phyloP scores from a whole-genome alignment of 345 rosid genomes.

The Salix purpurea region DNA sequence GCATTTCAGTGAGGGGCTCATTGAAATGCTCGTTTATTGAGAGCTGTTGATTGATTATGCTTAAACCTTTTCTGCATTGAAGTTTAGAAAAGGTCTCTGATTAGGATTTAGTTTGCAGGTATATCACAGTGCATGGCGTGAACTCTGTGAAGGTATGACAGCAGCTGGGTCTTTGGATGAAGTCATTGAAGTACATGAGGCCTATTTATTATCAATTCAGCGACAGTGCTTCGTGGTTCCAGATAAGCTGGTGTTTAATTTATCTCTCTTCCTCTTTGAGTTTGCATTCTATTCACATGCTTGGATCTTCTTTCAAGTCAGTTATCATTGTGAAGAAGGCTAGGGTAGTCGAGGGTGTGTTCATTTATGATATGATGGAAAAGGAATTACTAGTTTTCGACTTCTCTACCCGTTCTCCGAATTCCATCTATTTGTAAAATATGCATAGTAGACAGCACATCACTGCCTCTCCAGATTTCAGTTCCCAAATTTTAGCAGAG shows the following conservation, averaged over 20 bases:
- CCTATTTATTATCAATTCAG: conserved; percentile 85
- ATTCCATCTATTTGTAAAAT: too few species aligned
- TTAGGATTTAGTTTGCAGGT: conserved; percentile 52
- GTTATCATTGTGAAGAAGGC: conserved; percentile 7
- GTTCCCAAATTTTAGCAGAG: too few species aligned
- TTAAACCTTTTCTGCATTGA: not conserved
- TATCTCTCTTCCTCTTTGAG: conserved; percentile 9
- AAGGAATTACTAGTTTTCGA: too few species aligned
- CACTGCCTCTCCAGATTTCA: too few species aligned
- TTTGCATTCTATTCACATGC: not conserved
- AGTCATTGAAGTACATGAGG: conserved; percentile 94
- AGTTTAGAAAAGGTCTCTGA: conserved; percentile 8
- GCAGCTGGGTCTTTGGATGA: conserved; percentile 90
- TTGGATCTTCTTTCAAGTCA: conserved; percentile 1
- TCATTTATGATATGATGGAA: too few species aligned
- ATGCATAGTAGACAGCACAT: too few species aligned
- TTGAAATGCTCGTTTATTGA: not conserved
- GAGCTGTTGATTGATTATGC: conserved; percentile 1
- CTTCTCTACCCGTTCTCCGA: too few species aligned
- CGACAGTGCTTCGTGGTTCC: conserved; percentile 96
- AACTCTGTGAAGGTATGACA: conserved; percentile 83
- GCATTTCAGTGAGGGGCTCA: not conserved
- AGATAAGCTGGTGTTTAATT: conserved; percentile 72
- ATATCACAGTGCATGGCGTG: conserved; percentile 95
- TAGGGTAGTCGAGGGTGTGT: too few species aligned